Conservation (phyloP, 495 filamentous ascomycete species). For the Mytilinidion resinicola region DNA sequence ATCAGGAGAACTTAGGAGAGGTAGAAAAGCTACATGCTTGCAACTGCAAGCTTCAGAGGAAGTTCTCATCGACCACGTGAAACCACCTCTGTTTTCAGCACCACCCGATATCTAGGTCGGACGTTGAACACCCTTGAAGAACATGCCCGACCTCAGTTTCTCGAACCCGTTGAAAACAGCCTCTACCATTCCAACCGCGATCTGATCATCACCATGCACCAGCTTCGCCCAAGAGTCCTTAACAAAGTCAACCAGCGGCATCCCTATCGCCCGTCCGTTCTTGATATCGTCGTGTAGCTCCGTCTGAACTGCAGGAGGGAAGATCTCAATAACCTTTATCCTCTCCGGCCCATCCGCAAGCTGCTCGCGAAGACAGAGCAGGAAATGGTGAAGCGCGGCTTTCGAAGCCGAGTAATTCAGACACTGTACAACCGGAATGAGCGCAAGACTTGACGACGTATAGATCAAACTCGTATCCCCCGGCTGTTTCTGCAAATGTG, state of each 20-base stretch:
- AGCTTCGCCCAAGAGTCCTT: conserved; percentile 52
- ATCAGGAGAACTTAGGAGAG: no score
- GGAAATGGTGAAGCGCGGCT: conserved; percentile 51
- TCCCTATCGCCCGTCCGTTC: conserved; percentile 45
- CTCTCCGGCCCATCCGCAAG: conserved; percentile 39
- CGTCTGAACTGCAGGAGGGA: conserved; percentile 63
- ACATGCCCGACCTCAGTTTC: conserved; percentile 39
- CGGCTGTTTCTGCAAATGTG: conserved; percentile 50
- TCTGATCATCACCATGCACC: conserved; percentile 47
- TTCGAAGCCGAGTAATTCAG: conserved; percentile 55
- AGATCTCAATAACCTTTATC: conserved; percentile 57
- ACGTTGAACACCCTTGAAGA: conserved; percentile 44
- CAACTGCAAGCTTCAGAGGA: no score
- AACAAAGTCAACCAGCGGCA: conserved; percentile 55
- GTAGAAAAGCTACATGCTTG: no score
- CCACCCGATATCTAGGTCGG: no score
- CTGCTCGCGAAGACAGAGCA: conserved; percentile 55
- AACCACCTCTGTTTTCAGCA: no score
- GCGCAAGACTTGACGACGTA: conserved; percentile 48
- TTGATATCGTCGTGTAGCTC: conserved; percentile 49
- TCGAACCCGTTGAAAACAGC: conserved; percentile 30
- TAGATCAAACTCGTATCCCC: conserved; percentile 42
- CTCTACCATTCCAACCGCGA: conserved; percentile 49
- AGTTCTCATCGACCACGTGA: no score
- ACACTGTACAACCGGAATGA: conserved; percentile 47